Base-by-base conservation (phyloP, 495 filamentous ascomycete species). In the Neurospora discreta region DNA sequence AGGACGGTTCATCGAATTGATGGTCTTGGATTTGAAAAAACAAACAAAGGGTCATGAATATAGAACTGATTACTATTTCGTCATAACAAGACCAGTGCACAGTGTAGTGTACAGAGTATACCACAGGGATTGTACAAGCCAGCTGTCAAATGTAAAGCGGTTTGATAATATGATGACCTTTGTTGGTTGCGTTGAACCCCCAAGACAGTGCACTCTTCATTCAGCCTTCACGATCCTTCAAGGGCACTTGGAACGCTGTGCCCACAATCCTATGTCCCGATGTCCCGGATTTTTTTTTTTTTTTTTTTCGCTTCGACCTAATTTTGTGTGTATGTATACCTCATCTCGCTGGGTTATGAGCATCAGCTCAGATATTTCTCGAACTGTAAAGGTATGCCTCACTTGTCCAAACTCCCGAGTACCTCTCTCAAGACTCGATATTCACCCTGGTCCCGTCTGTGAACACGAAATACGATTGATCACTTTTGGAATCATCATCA, bases 1-100 rank as follows among this genome's bases (percentile, higher is more conserved):
- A 81, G 42, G 68, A 73, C 36, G 77, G 75, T 5, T 77, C 75
- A 15, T 79, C 39, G 68, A 44, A 15, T 67, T 13, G 18, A 9
- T n/a, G 41, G 41, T 43, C 41, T 3, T 9, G 18, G 18, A 0
- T 2, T 18, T 4, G 40, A 15, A 15, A 41, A 5, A 6, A 15
- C 3, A 41, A 5, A n/a, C n/a, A n/a, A n/a, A n/a, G 40, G 15
- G 40, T 0, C 5, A 15, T 5, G 40, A 15, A 41, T 6, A 41
- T 8, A 16, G 5, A 41, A 41, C n/a, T n/a, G n/a, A 41, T 5
- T 41, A 42, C 41, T 16, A 43, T 43, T 18, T 43, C 41, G 18
- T 43, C 0, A 0, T 0, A 43, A 43, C 6, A 1, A 0, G 41
- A 43, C 0, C 16, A 6, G 16, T 43, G 41, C 41, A 18, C n/a